Evolutionary conservation across 2,329 filamentous ascomycete genomes (phyloP), one percentile per base, ranked within the genome.

Genomic region (Fusarium temperatum): DNA sequence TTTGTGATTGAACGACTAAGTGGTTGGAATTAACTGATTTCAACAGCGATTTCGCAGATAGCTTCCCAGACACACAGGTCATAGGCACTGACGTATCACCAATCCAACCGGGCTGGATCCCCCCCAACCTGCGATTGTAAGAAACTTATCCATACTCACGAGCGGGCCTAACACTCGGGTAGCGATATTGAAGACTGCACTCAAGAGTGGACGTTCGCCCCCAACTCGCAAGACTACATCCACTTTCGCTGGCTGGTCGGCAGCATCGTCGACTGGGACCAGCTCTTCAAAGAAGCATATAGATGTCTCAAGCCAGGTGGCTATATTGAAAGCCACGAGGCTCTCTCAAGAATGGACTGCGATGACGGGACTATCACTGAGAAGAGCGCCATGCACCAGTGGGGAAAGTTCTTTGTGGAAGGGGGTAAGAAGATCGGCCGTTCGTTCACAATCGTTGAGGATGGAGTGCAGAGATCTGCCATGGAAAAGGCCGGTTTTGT

Each of bases 171-270:
- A 63, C 20, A 3, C 1, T 35, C 17, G 1, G 1, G 7, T 9
- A 75, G 72, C 24, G 68, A 75, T 50, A 75, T 75, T 0, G 72
- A 75, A 12, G 73, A 75, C 36, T 75, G 69, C 8, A 75, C 73
- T 6, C 72, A 70, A 42, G 66, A 73, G 42, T 75, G 73, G 73
- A 75, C 73, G 8, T 75, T 73, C 35, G 57, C 42, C 0, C 54
- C 60, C 0, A 61, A 73, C 15, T 75, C 66, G 4, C 61, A 68
- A 2, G 72, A 75, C 8, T 75, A 73, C 13, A 58, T 75, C 20
- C 72, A 75, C 32, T 63, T 75, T 2, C 72, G 72, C 5, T 75
- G 70, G 66, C 72, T 75, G 0, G 73, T 75, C 2, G 73, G 70
- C 0, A 75, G 70, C 3, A 66, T 75, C 11, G 54, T 61, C 0